These are phyloP conservation scores for Peronospora farinosa DNA, from an alignment of 352 stramenopile genomes.

Conservation along the genomic window DNA sequence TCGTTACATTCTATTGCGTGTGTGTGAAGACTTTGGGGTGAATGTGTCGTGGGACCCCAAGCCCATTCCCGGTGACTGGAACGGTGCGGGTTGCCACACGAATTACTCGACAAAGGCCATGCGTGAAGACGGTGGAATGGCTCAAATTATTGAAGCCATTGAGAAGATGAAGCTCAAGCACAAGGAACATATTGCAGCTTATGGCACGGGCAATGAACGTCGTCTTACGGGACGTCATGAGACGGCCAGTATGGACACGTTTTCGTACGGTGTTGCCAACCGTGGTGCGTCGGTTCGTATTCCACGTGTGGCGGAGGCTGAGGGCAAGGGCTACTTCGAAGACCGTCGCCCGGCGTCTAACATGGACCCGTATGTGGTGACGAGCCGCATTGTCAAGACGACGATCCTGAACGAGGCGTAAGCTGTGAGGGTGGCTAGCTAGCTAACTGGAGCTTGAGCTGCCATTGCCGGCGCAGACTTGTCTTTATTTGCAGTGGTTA, in stretches of 20 bases:
- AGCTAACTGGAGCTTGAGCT: background rate
- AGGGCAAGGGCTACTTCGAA: constrained; percentile 92
- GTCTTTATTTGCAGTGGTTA: background rate
- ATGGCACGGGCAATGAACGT: constrained; percentile 95
- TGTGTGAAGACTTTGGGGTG: constrained; percentile 96
- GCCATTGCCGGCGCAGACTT: background rate
- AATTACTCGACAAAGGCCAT: constrained; percentile 97
- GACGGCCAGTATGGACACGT: constrained; percentile 93
- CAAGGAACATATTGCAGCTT: constrained; percentile 94
- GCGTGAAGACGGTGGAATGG: constrained; percentile 91
- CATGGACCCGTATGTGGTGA: constrained; percentile 98
- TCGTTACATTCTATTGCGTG: constrained; percentile 94
- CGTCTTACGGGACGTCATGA: constrained; percentile 94
- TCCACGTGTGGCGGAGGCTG: constrained; percentile 84
- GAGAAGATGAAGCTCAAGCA: constrained; percentile 97
- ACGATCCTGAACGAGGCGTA: constrained; percentile 84
- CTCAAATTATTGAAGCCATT: constrained; percentile 94
- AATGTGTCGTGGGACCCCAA: constrained; percentile 97
- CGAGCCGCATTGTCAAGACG: constrained; percentile 94
- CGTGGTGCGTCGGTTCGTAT: constrained; percentile 92
- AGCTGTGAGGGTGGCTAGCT: constrained; percentile 1
- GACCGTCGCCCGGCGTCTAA: constrained; percentile 96
- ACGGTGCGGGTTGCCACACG: constrained; percentile 93
- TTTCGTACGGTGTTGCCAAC: constrained; percentile 97
- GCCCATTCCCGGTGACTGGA: constrained; percentile 97